phyloP scores from a whole-genome alignment of 2,329 filamentous ascomycete species.

The Harringtonia aguacate region DNA sequence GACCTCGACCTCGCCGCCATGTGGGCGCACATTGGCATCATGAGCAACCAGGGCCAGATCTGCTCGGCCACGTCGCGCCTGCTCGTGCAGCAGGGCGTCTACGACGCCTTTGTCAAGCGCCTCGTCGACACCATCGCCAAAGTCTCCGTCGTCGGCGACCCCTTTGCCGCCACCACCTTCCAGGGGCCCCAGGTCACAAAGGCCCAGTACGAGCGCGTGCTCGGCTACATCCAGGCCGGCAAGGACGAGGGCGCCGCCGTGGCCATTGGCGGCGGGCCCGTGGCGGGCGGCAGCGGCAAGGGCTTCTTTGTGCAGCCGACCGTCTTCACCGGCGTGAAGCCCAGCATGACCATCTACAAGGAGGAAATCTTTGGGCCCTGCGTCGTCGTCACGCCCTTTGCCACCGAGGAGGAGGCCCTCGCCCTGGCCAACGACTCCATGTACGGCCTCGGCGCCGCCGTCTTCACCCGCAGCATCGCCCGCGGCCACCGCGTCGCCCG shows the following conservation, averaged over 20 bases:
- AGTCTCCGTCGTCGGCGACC: conserved; percentile 53
- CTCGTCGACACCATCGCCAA: conserved; percentile 49
- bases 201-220: conserved; percentile 54
- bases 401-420: conserved; percentile 25
- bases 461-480: conserved; percentile 47
- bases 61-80: conserved; percentile 51
- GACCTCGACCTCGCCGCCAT: conserved; percentile 54
- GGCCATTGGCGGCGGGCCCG: conserved; percentile 44
- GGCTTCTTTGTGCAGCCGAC: conserved; percentile 25
- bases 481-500: conserved; percentile 32
- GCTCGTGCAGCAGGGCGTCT: conserved; percentile 45
- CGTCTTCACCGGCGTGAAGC: conserved; percentile 23
- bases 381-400: conserved; percentile 22
- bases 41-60: conserved; percentile 50
- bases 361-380: conserved; percentile 27
- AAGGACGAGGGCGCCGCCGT: conserved; percentile 56
- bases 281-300: conserved; percentile 17
- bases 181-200: conserved; percentile 62
- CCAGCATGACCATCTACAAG: conserved; percentile 22
- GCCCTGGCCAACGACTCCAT: conserved; percentile 31
- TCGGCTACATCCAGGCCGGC: conserved; percentile 56
- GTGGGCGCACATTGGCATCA: conserved; percentile 30
- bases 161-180: conserved; percentile 55
- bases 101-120: conserved; percentile 50
- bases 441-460: conserved; percentile 45